Evolutionary conservation across 768 basidiomycete genomes (phyloP), one percentile per base, ranked within the genome.

Genomic region (Tubosaeta brunneosetosa): DNA sequence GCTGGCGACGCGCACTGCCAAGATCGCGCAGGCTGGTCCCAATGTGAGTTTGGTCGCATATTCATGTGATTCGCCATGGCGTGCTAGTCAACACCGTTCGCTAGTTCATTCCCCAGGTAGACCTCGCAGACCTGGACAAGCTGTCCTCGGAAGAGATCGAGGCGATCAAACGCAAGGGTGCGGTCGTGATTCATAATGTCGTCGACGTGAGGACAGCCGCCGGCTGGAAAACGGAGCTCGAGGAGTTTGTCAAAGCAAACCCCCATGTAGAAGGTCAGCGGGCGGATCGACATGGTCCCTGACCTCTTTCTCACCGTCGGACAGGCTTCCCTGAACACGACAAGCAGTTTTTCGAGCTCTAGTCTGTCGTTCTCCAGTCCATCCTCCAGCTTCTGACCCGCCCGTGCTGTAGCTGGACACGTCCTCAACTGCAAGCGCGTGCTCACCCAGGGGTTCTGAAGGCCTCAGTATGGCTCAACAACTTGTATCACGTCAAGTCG

Each of bases 331-430:
- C 85, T 0, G 73, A 55, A 6, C 57, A 75, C n/a, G 69, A 88
- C 58, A 86, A 83, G 47, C 86, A 88, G 59, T 86, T 89, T 68
- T 88, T 84, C 68, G 71, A 82, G 61, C 78, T 88, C 45, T 88
- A 87, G 86, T 85, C 58, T 48, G 80, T 73, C 3, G 2, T 8
- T 47, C 36, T 34, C 10, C 13, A 9, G 6, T 6, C 13, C 32
- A 27, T 41, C 6, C 10, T 25, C 4, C n/a, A 1, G 2, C 13
- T 22, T 37, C 49, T 38, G 47, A 32, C 41, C 32, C 19, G 49
- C 32, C 13, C 6, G 8, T 1, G 6, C 26, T 53, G 25, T 32
- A 78, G 77, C 64, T 79, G 77, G 77, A 73, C 77, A 14, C 68
- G 63, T 33, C 63, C 81, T 9, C 85, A 87, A 63, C 79, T 88